A percentile compares a stretch with the other conserved stretches of the same genome.
Conservation (phyloP, 208 protist species). For the Borovskyia barvae region DNA sequence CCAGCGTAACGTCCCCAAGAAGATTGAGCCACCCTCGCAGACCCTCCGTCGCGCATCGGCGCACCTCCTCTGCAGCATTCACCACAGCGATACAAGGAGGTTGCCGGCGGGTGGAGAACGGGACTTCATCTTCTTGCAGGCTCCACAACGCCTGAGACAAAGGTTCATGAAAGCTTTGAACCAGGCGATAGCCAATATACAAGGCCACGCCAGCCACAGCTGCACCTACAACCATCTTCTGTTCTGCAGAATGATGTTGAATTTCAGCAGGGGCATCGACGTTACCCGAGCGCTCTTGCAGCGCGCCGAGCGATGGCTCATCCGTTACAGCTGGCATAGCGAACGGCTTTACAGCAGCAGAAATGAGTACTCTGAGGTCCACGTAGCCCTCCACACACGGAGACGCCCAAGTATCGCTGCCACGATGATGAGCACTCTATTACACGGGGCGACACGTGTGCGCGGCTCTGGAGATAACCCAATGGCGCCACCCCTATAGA, state of each 20-base stretch:
- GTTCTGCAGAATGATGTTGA: not conserved
- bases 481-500: no score
- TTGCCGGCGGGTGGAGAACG: not conserved
- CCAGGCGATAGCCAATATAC: constrained; percentile 43
- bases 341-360: not conserved
- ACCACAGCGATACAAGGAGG: constrained; percentile 37
- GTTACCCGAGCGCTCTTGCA: no score
- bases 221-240: constrained; percentile 26
- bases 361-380: no score
- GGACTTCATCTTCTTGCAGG: not conserved
- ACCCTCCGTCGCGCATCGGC: constrained; percentile 12
- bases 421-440: no score
- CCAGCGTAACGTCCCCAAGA: constrained; percentile 25
- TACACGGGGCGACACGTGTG: no score
- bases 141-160: constrained; percentile 50
- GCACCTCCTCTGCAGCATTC: constrained; percentile 46
- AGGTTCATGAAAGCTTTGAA: constrained; percentile 10
- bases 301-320: not conserved
- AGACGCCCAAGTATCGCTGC: no score
- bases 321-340: not conserved
- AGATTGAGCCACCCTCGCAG: constrained; percentile 28
- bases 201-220: constrained; percentile 41
- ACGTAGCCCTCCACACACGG: no score
- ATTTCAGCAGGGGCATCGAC: no score
- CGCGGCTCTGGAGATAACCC: no score